Percentiles rank a stretch among this genome's conserved stretches.
Evolutionary conservation across 164 flowering plant species (phyloP).

Genomic region (Nymphaea colorata): DNA sequence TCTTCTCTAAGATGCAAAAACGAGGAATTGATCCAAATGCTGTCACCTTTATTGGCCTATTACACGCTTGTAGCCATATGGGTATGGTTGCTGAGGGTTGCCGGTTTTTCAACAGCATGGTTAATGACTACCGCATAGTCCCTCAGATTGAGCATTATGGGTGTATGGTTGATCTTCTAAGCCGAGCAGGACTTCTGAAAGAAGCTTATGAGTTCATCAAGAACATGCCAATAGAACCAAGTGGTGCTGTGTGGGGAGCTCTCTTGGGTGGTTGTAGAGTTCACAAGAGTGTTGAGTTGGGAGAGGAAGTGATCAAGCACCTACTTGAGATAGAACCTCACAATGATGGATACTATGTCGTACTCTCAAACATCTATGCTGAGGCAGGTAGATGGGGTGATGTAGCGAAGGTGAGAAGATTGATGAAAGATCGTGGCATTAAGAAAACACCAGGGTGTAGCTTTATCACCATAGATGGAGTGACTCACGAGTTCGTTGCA

Average conservation of each 20-base stretch:
- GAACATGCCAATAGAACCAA: conserved; percentile 46
- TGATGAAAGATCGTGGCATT: conserved; percentile 40
- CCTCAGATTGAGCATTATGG: conserved; percentile 55
- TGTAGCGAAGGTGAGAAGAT: conserved; percentile 36
- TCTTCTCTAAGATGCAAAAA: conserved; percentile 30
- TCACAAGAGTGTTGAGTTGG: conserved; percentile 41
- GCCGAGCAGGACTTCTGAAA: conserved; percentile 47
- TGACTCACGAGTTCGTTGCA: conserved; percentile 46
- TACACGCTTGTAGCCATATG: conserved; percentile 64
- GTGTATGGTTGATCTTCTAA: conserved; percentile 59
- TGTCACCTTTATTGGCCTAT: conserved; percentile 45
- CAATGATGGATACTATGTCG: conserved; percentile 54
- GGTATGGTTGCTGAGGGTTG: conserved; percentile 39
- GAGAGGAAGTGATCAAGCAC: conserved; percentile 46
- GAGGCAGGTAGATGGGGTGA: conserved; percentile 50
- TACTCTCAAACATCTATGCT: conserved; percentile 53
- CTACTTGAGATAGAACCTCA: conserved; percentile 42
- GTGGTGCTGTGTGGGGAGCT: conserved; percentile 58
- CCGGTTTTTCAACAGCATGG: conserved; percentile 36
- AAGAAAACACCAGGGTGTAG: conserved; percentile 62
- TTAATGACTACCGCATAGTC: conserved; percentile 29
- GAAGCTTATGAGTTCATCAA: conserved; percentile 44
- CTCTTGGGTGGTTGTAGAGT: conserved; percentile 60
- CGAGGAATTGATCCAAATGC: conserved; percentile 37
- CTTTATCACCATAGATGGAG: conserved; percentile 36